These are phyloP conservation scores for Stagonosporopsis rhizophila DNA, from an alignment of 2,329 filamentous ascomycete genomes.

Conservation along the genomic window DNA sequence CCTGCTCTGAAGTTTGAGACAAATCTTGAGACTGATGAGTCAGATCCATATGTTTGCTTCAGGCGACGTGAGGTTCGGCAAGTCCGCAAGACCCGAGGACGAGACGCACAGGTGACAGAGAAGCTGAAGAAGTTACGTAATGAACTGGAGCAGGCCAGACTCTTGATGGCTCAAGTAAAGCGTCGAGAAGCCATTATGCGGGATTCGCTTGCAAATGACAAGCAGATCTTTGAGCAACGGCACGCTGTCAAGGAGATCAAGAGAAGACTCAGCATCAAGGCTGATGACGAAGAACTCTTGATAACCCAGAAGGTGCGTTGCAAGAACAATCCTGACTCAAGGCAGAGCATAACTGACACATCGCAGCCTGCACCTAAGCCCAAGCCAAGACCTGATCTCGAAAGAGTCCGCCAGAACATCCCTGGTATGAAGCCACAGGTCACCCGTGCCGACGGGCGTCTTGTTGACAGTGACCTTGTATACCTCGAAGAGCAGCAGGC, in stretches of 20 bases:
- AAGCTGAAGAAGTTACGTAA: constrained; percentile 90
- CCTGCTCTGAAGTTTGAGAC: constrained; percentile 90
- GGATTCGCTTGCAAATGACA: constrained; percentile 77
- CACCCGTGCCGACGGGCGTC: constrained; percentile 71
- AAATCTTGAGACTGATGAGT: constrained; percentile 91
- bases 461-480: constrained; percentile 77
- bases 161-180: constrained; percentile 77
- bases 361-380: constrained; percentile 47
- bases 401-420: constrained; percentile 71
- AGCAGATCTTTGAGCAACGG: constrained; percentile 82
- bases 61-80: constrained; percentile 91
- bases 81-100: constrained; percentile 90
- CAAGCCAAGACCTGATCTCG: constrained; percentile 65
- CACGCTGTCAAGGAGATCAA: constrained; percentile 86
- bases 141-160: constrained; percentile 87
- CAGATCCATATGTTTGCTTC: constrained; percentile 98
- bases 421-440: constrained; percentile 60
- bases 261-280: constrained; percentile 85
- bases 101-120: constrained; percentile 92
- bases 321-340: background rate
- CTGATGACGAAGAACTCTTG: constrained; percentile 82
- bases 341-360: constrained; percentile 29
- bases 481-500: constrained; percentile 77
- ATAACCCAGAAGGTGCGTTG: constrained; percentile 86
- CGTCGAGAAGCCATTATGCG: constrained; percentile 81